Conservation (phyloP, 495 filamentous ascomycete species). For the Penicillium alfredii region DNA sequence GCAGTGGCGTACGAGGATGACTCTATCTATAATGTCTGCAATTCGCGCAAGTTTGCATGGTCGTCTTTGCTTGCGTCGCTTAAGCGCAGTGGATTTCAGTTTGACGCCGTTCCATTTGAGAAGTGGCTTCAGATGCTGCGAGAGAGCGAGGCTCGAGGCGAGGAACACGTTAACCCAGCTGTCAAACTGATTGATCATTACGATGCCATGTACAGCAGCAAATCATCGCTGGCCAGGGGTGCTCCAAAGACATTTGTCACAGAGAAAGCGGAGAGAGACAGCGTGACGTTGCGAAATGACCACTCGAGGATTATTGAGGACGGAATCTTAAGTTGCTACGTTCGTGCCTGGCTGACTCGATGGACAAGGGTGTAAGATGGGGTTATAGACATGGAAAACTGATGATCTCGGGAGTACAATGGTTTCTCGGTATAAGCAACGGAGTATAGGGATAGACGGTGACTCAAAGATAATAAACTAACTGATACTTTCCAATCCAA, state of each 20-base stretch:
- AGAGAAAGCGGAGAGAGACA: constrained; percentile 33
- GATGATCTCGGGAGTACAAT: background rate
- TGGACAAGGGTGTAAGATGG: constrained; percentile 16
- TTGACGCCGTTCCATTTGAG: constrained; percentile 39
- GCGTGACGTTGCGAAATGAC: constrained; percentile 31
- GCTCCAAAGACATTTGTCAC: constrained; percentile 21
- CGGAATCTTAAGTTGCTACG: constrained; percentile 33
- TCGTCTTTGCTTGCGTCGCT: constrained; percentile 43
- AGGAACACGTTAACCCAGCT: constrained; percentile 47
- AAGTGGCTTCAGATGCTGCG: constrained; percentile 47
- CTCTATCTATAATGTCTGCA: constrained; percentile 50
- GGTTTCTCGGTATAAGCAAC: too few species aligned
- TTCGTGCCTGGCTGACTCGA: constrained; percentile 29
- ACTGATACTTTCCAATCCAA: too few species aligned
- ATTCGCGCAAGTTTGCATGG: constrained; percentile 49
- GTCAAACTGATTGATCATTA: constrained; percentile 57
- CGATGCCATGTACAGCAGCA: constrained; percentile 24
- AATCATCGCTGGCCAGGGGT: background rate
- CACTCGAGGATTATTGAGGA: constrained; percentile 30
- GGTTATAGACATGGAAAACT: background rate
- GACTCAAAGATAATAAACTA: too few species aligned
- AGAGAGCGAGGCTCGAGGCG: constrained; percentile 39
- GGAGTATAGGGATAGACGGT: too few species aligned
- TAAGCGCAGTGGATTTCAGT: constrained; percentile 34
- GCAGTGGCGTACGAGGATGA: constrained; percentile 12